Conservation (phyloP, 768 basidiomycete species). For the Atractiella rhizophila region DNA sequence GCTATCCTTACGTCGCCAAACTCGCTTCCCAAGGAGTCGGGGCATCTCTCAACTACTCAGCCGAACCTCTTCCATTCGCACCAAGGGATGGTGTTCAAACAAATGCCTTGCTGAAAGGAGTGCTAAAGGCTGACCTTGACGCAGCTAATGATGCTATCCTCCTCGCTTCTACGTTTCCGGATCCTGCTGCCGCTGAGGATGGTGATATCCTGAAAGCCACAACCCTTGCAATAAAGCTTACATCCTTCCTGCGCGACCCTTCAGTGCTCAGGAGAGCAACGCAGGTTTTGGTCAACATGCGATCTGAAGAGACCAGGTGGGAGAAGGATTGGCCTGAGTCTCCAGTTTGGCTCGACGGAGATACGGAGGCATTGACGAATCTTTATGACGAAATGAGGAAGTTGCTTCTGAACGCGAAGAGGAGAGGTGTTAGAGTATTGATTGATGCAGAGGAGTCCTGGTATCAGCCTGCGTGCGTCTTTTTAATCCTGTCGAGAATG, state of each 20-base stretch:
- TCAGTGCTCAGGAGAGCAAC: constrained; percentile 9
- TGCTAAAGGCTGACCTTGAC: constrained; percentile 5
- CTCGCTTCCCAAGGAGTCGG: neutral
- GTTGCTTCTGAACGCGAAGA: constrained; percentile 10
- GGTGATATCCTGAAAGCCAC: constrained; percentile 5
- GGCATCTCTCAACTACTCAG: constrained; percentile 16
- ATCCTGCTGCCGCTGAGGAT: neutral
- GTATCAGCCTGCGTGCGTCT: constrained; percentile 13
- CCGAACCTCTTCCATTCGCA: too few relatives aligned
- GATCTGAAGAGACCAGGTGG: too few relatives aligned
- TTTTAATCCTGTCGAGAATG: neutral
- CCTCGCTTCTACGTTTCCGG: neutral
- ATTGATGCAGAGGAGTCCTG: constrained; percentile 19
- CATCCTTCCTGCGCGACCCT: constrained; percentile 11
- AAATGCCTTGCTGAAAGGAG: constrained; percentile 7
- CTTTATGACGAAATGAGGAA: constrained; percentile 12
- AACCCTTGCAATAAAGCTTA: constrained; percentile 11
- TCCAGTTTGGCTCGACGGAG: constrained; percentile 8
- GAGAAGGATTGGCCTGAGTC: constrained; percentile 11
- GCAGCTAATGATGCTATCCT: constrained; percentile 3
- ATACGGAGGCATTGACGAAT: constrained; percentile 10
- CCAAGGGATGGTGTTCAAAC: too few relatives aligned
- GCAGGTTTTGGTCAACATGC: constrained; percentile 1
- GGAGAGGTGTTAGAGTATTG: constrained; percentile 13
- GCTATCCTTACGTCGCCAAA: constrained; percentile 1